Conservation (phyloP, 73 alveolate species). For the Paramecium caudatum region DNA sequence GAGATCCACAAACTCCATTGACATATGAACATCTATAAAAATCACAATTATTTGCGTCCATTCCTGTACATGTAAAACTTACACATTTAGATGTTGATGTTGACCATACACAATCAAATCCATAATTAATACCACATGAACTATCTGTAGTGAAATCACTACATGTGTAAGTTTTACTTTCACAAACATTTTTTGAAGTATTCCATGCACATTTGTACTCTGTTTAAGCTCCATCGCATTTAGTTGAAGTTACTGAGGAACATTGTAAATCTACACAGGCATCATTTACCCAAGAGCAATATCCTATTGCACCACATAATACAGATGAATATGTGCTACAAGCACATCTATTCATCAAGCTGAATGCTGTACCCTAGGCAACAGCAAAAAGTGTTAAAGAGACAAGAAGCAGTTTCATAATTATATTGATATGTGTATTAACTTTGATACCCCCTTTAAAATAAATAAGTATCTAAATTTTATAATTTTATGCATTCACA, state of each 20-base stretch:
- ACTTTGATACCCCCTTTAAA: too few relatives aligned
- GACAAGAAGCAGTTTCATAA: too few relatives aligned
- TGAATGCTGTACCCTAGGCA: too few relatives aligned
- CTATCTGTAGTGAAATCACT: background rate
- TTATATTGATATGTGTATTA: too few relatives aligned
- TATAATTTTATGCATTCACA: too few relatives aligned
- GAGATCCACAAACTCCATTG: background rate
- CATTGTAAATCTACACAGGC: background rate
- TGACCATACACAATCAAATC: constrained; percentile 10
- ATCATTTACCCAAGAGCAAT: background rate
- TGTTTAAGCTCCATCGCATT: background rate
- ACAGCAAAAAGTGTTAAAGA: too few relatives aligned
- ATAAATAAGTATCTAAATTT: too few relatives aligned
- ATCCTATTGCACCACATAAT: background rate
- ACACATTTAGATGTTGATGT: background rate
- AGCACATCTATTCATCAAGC: too few relatives aligned
- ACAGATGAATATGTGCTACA: background rate
- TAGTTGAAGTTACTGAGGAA: background rate
- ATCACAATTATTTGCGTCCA: background rate
- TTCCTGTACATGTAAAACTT: background rate
- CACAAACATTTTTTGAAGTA: background rate
- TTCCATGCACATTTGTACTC: background rate
- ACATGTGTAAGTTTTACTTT: background rate
- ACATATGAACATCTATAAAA: background rate
- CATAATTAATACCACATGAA: background rate